phyloP scores from a whole-genome alignment of 2,329 filamentous ascomycete genomes.

The Coleophoma cylindrospora region DNA sequence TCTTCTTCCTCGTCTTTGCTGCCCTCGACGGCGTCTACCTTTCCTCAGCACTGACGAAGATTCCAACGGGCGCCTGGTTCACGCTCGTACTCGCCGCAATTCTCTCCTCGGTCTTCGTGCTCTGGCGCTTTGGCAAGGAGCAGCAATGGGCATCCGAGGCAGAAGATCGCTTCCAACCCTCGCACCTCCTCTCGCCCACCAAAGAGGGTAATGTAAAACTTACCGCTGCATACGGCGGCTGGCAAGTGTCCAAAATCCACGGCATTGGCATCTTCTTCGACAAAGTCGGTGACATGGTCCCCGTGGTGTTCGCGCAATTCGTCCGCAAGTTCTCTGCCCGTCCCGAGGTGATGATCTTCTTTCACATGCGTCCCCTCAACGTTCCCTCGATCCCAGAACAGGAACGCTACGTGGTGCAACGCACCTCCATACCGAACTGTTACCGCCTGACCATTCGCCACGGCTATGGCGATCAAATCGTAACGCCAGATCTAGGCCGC shows the following conservation, averaged over 20 bases:
- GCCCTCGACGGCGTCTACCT: slow-evolving; percentile 65
- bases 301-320: slow-evolving; percentile 68
- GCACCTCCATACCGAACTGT: slow-evolving; percentile 47
- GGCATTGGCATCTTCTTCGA: slow-evolving; percentile 74
- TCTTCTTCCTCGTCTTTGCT: slow-evolving; percentile 60
- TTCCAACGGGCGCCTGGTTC: slow-evolving; percentile 75
- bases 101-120: slow-evolving; percentile 60
- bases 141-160: slow-evolving; percentile 69
- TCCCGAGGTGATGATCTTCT: slow-evolving; percentile 67
- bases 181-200: slow-evolving; percentile 31
- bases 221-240: slow-evolving; percentile 31
- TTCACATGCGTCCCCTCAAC: slow-evolving; percentile 63
- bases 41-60: slow-evolving; percentile 65
- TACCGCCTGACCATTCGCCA: slow-evolving; percentile 67
- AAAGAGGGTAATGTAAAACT: slow-evolving; percentile 32
- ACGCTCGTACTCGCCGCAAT: slow-evolving; percentile 61
- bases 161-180: slow-evolving; percentile 50
- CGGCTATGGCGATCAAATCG: slow-evolving; percentile 68
- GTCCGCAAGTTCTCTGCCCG: slow-evolving; percentile 63
- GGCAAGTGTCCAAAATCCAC: slow-evolving; percentile 39
- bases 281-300: slow-evolving; percentile 62
- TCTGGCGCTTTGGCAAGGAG: slow-evolving; percentile 78
- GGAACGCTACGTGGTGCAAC: slow-evolving; percentile 40
- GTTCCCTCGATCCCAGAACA: slow-evolving; percentile 46
- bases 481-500: slow-evolving; percentile 57